These are phyloP conservation scores for Cupressus sempervirens DNA, from an alignment of 75 land plant genomes.

Conservation along the genomic window DNA sequence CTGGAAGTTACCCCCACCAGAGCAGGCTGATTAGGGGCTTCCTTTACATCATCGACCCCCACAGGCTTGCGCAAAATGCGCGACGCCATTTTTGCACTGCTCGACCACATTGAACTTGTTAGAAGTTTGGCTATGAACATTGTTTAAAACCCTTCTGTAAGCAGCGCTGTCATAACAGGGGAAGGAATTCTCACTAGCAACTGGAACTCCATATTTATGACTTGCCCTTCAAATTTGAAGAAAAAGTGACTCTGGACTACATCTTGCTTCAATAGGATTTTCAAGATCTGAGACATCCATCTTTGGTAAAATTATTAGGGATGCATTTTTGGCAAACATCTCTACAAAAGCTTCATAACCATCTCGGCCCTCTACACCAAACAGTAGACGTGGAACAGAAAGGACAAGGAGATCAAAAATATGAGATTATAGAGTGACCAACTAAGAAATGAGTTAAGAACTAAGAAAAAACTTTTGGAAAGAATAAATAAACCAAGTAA, in stretches of 20 bases:
- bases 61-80: conserved; percentile 50
- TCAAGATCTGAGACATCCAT: conserved; percentile 59
- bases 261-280: conserved; percentile 20
- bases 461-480: too few relatives aligned
- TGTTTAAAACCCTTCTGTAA: conserved; percentile 45
- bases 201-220: conserved; percentile 44
- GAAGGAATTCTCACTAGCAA: conserved; percentile 70
- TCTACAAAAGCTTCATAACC: conserved; percentile 63
- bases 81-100: conserved; percentile 86
- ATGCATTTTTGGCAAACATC: conserved; percentile 56
- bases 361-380: conserved; percentile 40
- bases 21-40: conserved; percentile 36
- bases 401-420: too few relatives aligned
- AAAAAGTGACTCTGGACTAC: conserved; percentile 48
- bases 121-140: conserved; percentile 19
- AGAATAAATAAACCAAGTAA: too few relatives aligned
- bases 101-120: conserved; percentile 69
- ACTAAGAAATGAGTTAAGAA: too few relatives aligned
- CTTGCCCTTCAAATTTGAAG: conserved; percentile 57
- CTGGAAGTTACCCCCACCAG: conserved; percentile 55
- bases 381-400: too few relatives aligned
- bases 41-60: neutral
- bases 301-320: conserved; percentile 62
- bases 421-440: too few relatives aligned
- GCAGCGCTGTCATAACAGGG: conserved; percentile 25